These are phyloP conservation scores for Phytophthora europaea DNA, from an alignment of 352 stramenopile species.

Conservation along the genomic window DNA sequence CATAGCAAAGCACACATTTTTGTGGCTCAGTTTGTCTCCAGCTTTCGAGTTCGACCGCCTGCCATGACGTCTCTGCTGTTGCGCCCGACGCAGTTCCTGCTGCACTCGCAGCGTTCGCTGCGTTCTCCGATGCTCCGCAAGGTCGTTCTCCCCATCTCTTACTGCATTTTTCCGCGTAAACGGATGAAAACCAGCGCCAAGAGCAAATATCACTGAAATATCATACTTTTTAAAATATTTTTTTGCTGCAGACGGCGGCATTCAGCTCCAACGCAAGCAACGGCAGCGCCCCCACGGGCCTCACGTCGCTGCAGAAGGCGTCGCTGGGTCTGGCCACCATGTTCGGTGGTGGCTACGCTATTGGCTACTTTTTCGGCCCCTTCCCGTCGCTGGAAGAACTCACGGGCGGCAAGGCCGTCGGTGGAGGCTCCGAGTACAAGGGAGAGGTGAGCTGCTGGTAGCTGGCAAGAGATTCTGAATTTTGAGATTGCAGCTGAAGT, in stretches of 20 bases:
- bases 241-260: slow-evolving; percentile 13
- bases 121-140: slow-evolving; percentile 16
- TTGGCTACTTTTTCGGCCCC: slow-evolving; percentile 78
- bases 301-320: slow-evolving; percentile 56
- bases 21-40: background rate
- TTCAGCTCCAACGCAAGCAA: slow-evolving; percentile 43
- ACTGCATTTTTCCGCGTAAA: background rate
- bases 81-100: slow-evolving; percentile 30
- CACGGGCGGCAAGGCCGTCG: slow-evolving; percentile 48
- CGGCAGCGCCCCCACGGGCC: slow-evolving; percentile 18
- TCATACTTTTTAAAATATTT: background rate
- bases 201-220: background rate
- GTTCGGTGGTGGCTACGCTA: slow-evolving; percentile 71
- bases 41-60: background rate
- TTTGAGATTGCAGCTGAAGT: background rate
- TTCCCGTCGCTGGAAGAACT: slow-evolving; percentile 74
- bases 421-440: slow-evolving; percentile 45
- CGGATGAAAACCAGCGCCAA: background rate
- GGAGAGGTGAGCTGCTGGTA: slow-evolving; percentile 43
- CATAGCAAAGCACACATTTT: background rate
- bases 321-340: slow-evolving; percentile 58
- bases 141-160: background rate
- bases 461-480: background rate
- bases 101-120: slow-evolving; percentile 23
- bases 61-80: slow-evolving; percentile 33